Evolutionary conservation across 768 basidiomycete species (phyloP).

Genomic region (Termitomyces sp.): DNA sequence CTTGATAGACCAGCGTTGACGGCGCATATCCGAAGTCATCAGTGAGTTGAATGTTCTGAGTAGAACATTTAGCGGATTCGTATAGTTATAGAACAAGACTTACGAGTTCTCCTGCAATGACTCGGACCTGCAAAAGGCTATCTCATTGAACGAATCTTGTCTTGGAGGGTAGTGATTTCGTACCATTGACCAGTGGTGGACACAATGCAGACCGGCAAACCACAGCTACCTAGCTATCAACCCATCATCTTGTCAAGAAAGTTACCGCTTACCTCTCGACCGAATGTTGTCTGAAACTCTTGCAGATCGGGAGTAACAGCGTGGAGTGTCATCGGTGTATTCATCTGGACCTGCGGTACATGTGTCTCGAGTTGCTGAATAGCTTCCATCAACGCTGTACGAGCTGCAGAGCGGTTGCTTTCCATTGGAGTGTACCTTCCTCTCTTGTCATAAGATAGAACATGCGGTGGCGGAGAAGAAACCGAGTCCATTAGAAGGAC

Average conservation of each 20-base stretch:
- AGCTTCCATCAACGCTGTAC: conserved; percentile 46
- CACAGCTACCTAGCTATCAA: conserved; percentile 48
- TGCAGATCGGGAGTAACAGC: conserved; percentile 79
- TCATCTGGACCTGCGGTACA: conserved; percentile 42
- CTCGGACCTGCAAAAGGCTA: conserved; percentile 51
- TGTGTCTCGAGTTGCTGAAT: conserved; percentile 52
- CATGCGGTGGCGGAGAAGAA: conserved; percentile 36
- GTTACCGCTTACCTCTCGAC: conserved; percentile 57
- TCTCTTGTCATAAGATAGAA: conserved; percentile 73
- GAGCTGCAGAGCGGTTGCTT: conserved; percentile 53
- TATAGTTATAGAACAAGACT: conserved; percentile 17
- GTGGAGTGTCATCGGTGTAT: conserved; percentile 63
- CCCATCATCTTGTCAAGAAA: not conserved
- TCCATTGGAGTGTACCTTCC: conserved; percentile 84
- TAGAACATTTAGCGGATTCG: not conserved
- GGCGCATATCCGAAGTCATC: conserved; percentile 86
- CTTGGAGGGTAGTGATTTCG: not conserved
- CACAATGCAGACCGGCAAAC: conserved; percentile 82
- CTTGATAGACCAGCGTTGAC: conserved; percentile 75
- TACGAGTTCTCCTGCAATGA: conserved; percentile 80
- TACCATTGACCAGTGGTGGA: conserved; percentile 92
- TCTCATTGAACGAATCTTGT: not conserved
- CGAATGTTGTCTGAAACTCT: conserved; percentile 73
- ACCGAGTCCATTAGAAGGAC: conserved; percentile 57
- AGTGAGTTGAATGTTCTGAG: conserved; percentile 58